Evolutionary conservation across 306 rosid species (phyloP).

Genomic region (Cyamopsis tetragonoloba): DNA sequence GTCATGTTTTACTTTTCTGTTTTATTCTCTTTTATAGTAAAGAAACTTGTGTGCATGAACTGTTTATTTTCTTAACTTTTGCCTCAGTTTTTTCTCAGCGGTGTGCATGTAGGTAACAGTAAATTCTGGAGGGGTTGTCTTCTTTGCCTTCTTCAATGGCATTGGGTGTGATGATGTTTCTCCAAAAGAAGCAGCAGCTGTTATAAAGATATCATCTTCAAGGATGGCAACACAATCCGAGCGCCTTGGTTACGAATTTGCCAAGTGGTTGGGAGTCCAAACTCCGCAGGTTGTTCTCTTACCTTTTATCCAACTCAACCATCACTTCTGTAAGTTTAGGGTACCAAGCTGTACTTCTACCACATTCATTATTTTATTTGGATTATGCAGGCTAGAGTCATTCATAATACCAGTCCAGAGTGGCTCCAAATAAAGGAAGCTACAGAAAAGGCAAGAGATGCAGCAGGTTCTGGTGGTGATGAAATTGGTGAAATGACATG

Average conservation of each 20-base stretch:
- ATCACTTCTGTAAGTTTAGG: background rate
- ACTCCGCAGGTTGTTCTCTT: constrained; percentile 70
- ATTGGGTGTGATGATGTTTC: constrained; percentile 33
- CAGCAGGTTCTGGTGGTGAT: constrained; percentile 63
- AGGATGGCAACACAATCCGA: constrained; percentile 99
- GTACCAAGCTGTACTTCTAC: background rate
- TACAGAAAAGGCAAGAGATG: constrained; percentile 73
- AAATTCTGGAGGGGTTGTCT: constrained; percentile 98
- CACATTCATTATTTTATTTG: constrained; percentile 13
- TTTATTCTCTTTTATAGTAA: background rate
- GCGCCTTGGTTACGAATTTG: constrained; percentile 94
- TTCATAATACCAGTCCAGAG: constrained; percentile 73
- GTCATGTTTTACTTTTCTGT: background rate
- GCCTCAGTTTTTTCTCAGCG: constrained; percentile 30
- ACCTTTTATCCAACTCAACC: background rate
- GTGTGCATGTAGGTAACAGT: constrained; percentile 75
- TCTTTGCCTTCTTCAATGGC: constrained; percentile 80
- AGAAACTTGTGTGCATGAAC: background rate
- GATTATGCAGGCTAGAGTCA: constrained; percentile 72
- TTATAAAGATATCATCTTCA: constrained; percentile 87
- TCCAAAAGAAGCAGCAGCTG: constrained; percentile 82
- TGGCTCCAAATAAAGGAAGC: constrained; percentile 95
- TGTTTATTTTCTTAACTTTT: constrained; percentile 21
- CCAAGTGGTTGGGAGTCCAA: constrained; percentile 85
- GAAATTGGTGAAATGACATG: constrained; percentile 83